phyloP scores from a whole-genome alignment of 2,329 filamentous ascomycete species.

The Arthrobotrys iridis region DNA sequence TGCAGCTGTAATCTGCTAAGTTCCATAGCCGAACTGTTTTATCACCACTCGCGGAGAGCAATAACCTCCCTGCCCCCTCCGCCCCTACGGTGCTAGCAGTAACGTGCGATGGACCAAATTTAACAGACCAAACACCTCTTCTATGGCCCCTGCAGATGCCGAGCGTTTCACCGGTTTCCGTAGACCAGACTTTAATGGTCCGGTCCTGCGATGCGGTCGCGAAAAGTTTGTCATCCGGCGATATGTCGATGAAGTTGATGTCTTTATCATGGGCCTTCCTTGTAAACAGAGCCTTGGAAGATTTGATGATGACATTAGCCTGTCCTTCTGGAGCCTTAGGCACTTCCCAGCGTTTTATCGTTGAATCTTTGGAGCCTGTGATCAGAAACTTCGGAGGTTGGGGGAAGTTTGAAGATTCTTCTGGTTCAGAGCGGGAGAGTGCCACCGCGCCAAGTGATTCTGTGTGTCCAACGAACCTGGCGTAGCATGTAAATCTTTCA shows the following conservation, averaged over 20 bases:
- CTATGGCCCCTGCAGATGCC: constrained; percentile 93
- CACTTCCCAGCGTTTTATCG: constrained; percentile 92
- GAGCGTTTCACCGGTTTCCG: constrained; percentile 86
- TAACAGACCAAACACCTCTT: constrained; percentile 93
- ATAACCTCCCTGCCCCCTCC: constrained; percentile 74
- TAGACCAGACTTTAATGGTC: constrained; percentile 95
- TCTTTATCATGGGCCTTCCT: constrained; percentile 98
- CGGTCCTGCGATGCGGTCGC: constrained; percentile 97
- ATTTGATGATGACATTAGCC: constrained; percentile 59
- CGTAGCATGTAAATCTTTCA: constrained; percentile 80
- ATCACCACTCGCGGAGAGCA: constrained; percentile 92
- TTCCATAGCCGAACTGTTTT: constrained; percentile 97
- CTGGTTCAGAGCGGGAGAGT: constrained; percentile 76
- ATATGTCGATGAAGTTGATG: constrained; percentile 92
- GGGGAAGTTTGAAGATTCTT: constrained; percentile 74
- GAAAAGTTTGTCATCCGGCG: constrained; percentile 79
- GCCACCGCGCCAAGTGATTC: constrained; percentile 92
- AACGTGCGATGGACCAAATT: constrained; percentile 78
- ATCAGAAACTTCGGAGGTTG: constrained; percentile 85
- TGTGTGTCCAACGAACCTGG: constrained; percentile 87
- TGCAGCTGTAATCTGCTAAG: constrained; percentile 87
- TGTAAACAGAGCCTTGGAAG: constrained; percentile 76
- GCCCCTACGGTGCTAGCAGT: constrained; percentile 75
- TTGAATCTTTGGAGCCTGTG: constrained; percentile 94
- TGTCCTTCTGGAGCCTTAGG: constrained; percentile 64